Evolutionary conservation across 2,329 filamentous ascomycete genomes (phyloP).

Genomic region (Myriosclerotinia scirpicola): DNA sequence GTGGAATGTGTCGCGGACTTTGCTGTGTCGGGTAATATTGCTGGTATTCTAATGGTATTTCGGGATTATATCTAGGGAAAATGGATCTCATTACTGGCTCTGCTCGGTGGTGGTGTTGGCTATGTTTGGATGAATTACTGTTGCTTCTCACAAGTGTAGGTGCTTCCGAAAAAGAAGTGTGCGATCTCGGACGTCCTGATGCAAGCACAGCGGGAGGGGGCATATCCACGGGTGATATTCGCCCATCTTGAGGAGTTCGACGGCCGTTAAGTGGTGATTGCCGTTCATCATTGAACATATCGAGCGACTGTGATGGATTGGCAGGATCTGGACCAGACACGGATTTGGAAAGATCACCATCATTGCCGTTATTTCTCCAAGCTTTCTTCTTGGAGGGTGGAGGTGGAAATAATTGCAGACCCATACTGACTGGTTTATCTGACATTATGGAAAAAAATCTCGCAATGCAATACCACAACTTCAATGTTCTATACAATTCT

Average conservation of each 20-base stretch:
- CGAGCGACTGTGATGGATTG: conserved; percentile 30
- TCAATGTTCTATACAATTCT: conserved; percentile 15
- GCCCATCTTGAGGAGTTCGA: conserved; percentile 28
- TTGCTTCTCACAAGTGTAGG: conserved; percentile 51
- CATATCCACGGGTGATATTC: conserved; percentile 31
- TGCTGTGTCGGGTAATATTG: conserved; percentile 68
- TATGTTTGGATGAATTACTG: conserved; percentile 54
- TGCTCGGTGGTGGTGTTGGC: conserved; percentile 53
- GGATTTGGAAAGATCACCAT: conserved; percentile 33
- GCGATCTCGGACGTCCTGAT: conserved; percentile 44
- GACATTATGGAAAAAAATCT: conserved; percentile 30
- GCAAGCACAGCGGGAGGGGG: conserved; percentile 35
- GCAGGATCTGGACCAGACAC: conserved; percentile 32
- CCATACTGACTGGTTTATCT: conserved; percentile 35
- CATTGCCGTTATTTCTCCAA: conserved; percentile 36
- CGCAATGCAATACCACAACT: conserved; percentile 18
- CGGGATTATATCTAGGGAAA: conserved; percentile 72
- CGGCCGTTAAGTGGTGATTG: conserved; percentile 31
- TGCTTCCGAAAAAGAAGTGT: conserved; percentile 53
- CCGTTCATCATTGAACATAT: conserved; percentile 27
- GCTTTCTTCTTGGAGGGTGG: conserved; percentile 36
- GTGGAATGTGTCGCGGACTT: conserved; percentile 63
- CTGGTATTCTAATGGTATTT: conserved; percentile 64
- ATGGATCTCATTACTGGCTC: conserved; percentile 63
- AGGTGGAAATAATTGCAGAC: conserved; percentile 40